A percentile compares a stretch with the other conserved stretches of the same genome.
phyloP scores from a whole-genome alignment of 768 basidiomycete genomes.

The Cantharellus anzutake region DNA sequence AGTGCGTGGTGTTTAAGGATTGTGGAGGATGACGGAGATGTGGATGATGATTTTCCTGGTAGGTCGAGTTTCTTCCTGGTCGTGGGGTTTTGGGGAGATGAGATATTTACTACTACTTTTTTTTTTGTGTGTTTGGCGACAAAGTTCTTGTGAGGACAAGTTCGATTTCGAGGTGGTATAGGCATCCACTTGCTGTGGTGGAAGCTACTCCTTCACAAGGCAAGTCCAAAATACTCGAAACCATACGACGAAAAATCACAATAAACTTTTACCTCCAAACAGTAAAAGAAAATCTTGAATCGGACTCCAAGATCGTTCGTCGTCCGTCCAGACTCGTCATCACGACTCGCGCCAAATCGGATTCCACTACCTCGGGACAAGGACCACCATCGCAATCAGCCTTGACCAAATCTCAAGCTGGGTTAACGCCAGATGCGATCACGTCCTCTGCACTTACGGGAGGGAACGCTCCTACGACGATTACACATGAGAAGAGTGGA shows the following conservation, averaged over 20 bases:
- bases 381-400: background rate
- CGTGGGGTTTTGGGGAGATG: background rate
- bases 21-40: constrained; percentile 92
- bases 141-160: constrained; percentile 82
- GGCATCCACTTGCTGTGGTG: constrained; percentile 76
- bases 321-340: constrained; percentile 55
- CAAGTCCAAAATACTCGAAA: constrained; percentile 17
- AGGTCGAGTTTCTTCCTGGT: constrained; percentile 17
- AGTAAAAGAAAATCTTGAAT: constrained; percentile 60
- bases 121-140: background rate
- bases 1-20: constrained; percentile 87
- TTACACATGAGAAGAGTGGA: constrained; percentile 24
- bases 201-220: constrained; percentile 40
- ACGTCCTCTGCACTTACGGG: background rate
- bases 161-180: constrained; percentile 35
- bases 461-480: background rate
- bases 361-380: background rate
- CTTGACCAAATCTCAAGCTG: background rate
- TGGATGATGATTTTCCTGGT: constrained; percentile 98
- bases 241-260: background rate
- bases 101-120: background rate
- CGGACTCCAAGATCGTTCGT: constrained; percentile 67
- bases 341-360: constrained; percentile 18
- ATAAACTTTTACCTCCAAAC: background rate
- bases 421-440: background rate